These are phyloP conservation scores for Leishmania arabica DNA, from an alignment of 208 protist species.

Conservation along the genomic window DNA sequence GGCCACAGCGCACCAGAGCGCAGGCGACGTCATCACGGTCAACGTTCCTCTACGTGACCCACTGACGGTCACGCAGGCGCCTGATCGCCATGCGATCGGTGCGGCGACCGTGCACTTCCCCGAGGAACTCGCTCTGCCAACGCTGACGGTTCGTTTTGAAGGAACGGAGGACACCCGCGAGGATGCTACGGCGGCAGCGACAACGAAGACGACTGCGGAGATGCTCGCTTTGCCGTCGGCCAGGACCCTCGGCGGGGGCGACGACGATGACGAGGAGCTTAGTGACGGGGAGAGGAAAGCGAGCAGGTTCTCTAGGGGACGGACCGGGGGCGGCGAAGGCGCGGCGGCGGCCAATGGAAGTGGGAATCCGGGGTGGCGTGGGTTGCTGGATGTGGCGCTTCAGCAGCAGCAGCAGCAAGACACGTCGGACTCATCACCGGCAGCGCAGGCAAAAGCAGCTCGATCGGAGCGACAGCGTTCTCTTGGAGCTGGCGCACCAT, in stretches of 20 bases:
- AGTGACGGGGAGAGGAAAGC: constrained; percentile 3
- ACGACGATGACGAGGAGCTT: constrained; percentile 10
- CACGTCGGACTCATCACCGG: not conserved
- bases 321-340: not conserved
- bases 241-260: constrained; percentile 10
- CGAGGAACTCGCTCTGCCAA: constrained; percentile 53
- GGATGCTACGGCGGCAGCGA: constrained; percentile 35
- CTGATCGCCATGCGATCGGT: constrained; percentile 18
- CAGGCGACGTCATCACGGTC: constrained; percentile 11
- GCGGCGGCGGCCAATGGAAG: not conserved
- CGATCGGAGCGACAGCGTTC: not conserved
- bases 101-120: constrained; percentile 66
- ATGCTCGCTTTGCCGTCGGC: constrained; percentile 53
- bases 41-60: constrained; percentile 30
- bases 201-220: constrained; percentile 31
- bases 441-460: constrained; percentile 2
- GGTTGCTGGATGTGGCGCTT: constrained; percentile 40
- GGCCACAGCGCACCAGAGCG: constrained; percentile 6
- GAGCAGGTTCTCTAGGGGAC: not conserved
- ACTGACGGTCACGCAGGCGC: constrained; percentile 18
- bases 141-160: constrained; percentile 51
- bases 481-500: constrained; percentile 2
- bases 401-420: constrained; percentile 20
- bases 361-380: constrained; percentile 33
- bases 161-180: constrained; percentile 7